Conservation (phyloP, 805 yeast species). For the Starmerella vitae region DNA sequence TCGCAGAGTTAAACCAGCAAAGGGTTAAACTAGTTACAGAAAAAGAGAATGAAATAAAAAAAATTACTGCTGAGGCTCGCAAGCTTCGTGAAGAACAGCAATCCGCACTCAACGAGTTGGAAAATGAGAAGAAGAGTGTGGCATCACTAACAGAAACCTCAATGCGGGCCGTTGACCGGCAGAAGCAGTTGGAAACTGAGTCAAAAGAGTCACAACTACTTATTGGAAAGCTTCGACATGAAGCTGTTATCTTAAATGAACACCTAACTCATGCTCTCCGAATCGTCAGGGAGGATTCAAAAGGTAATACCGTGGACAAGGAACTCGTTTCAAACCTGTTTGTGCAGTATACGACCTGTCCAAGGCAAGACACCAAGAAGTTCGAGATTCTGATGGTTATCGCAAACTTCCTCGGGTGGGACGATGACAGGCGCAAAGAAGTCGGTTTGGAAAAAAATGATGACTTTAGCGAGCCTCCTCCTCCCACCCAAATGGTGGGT, state of each 20-base stretch:
- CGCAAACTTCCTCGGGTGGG: constrained; percentile 78
- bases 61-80: neutral
- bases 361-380: constrained; percentile 87
- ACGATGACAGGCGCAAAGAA: constrained; percentile 37
- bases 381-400: constrained; percentile 82
- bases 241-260: constrained; percentile 83
- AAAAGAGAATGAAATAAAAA: neutral
- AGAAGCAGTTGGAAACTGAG: constrained; percentile 30
- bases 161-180: constrained; percentile 1
- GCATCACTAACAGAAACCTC: constrained; percentile 2
- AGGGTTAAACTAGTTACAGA: constrained; percentile 15
- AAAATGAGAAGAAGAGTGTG: constrained; percentile 1
- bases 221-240: constrained; percentile 86
- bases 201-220: constrained; percentile 57
- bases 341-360: constrained; percentile 70
- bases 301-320: constrained; percentile 67
- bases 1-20: constrained; percentile 23
- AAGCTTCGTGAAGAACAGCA: constrained; percentile 2
- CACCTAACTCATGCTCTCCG: constrained; percentile 88
- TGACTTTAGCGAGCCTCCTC: constrained; percentile 9
- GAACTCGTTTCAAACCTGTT: constrained; percentile 78
- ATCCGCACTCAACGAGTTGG: constrained; percentile 3
- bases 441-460: constrained; percentile 23
- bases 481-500: constrained; percentile 23
- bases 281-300: constrained; percentile 63